A percentile compares a stretch with the other conserved stretches of the same genome.
phyloP scores from a whole-genome alignment of 179 eudicot genomes.

The Heliamphora pulchella region DNA sequence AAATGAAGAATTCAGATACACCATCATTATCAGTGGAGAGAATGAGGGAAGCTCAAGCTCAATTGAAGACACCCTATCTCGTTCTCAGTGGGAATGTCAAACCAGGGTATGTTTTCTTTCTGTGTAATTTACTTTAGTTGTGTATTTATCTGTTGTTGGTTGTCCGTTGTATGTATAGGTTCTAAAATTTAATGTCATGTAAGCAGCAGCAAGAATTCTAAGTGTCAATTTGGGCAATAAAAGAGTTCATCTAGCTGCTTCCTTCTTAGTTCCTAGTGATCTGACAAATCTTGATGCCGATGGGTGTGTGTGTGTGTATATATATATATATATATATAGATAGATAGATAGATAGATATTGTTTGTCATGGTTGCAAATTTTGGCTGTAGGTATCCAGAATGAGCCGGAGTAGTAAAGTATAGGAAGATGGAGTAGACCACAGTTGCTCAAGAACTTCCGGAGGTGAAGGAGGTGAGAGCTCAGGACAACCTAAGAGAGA shows the following conservation, averaged over 20 bases:
- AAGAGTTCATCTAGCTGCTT: not conserved
- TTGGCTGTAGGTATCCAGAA: too few species aligned
- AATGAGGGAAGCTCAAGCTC: slow-evolving; percentile 85
- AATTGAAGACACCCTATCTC: slow-evolving; percentile 66
- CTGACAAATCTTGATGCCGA: not conserved
- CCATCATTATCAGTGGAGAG: slow-evolving; percentile 78
- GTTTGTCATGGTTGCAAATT: too few species aligned
- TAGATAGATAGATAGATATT: too few species aligned
- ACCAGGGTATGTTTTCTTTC: slow-evolving; percentile 60
- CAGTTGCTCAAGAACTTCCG: too few species aligned
- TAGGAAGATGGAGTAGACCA: too few species aligned
- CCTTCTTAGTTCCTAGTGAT: not conserved
- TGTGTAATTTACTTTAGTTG: not conserved
- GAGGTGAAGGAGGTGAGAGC: too few species aligned
- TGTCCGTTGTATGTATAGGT: not conserved
- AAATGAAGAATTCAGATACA: slow-evolving; percentile 71
- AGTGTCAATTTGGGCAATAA: not conserved
- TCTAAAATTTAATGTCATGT: not conserved
- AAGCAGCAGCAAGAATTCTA: not conserved
- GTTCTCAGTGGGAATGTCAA: slow-evolving; percentile 82
- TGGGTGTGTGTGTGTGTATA: too few species aligned
- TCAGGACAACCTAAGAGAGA: too few species aligned
- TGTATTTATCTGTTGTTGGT: not conserved
- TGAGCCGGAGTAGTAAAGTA: too few species aligned
- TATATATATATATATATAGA: too few species aligned